Evolutionary conservation across 179 eudicot genomes (phyloP).

Genomic region (Beta corolliflora): DNA sequence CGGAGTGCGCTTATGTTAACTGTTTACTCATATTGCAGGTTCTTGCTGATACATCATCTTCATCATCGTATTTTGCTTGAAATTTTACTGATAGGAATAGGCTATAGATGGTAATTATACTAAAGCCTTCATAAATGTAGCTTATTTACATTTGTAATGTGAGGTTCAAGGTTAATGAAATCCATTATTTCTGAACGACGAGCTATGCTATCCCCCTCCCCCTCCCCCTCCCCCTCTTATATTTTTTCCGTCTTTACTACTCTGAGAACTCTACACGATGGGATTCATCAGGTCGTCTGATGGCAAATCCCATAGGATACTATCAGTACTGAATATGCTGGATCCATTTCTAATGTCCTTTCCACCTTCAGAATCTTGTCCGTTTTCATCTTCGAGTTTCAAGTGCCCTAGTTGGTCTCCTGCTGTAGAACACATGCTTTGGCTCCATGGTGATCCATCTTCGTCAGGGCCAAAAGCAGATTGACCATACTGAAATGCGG

Average conservation of each 20-base stretch:
- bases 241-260: neutral
- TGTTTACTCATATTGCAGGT: slow-evolving; percentile 55
- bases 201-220: slow-evolving; percentile 7
- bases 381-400: slow-evolving; percentile 58
- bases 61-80: slow-evolving; percentile 88
- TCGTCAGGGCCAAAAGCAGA: slow-evolving; percentile 53
- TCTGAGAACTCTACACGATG: slow-evolving; percentile 28
- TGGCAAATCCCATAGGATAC: slow-evolving; percentile 76
- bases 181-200: slow-evolving; percentile 34
- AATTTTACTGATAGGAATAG: slow-evolving; percentile 20
- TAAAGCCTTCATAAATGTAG: slow-evolving; percentile 33
- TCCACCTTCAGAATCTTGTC: slow-evolving; percentile 43
- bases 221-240: neutral
- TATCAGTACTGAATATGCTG: slow-evolving; percentile 53
- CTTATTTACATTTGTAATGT: slow-evolving; percentile 43
- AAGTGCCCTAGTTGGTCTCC: slow-evolving; percentile 55
- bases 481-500: slow-evolving; percentile 53
- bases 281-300: slow-evolving; percentile 77
- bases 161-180: slow-evolving; percentile 29
- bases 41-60: slow-evolving; percentile 91
- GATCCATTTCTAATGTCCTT: slow-evolving; percentile 37
- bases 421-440: slow-evolving; percentile 59
- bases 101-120: slow-evolving; percentile 9
- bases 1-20: slow-evolving; percentile 1
- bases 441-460: slow-evolving; percentile 83